Percentiles rank a stretch among this genome's conserved stretches.
Conservation (phyloP, 805 yeast genomes). For the Kuraishia ogatae region DNA sequence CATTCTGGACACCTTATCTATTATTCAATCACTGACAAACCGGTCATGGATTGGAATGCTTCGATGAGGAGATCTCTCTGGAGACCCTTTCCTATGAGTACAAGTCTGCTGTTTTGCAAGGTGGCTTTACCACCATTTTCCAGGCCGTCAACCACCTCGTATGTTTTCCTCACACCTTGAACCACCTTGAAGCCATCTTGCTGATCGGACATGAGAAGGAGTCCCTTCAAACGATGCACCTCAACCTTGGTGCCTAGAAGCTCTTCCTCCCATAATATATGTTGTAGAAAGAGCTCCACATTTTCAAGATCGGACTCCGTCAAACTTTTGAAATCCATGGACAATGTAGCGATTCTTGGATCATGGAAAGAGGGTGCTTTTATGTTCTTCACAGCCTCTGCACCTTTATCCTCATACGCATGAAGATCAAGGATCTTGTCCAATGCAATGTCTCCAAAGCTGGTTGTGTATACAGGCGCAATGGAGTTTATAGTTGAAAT, state of each 20-base stretch:
- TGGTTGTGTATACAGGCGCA: constrained; percentile 60
- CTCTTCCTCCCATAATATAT: constrained; percentile 62
- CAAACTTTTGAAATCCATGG: constrained; percentile 33
- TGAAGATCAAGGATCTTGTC: constrained; percentile 64
- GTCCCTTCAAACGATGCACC: constrained; percentile 78
- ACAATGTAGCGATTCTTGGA: constrained; percentile 44
- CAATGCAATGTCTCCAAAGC: constrained; percentile 68
- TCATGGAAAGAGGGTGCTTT: constrained; percentile 28
- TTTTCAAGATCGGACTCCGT: constrained; percentile 26
- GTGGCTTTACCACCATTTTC: constrained; percentile 7
- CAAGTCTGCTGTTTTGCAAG: constrained; percentile 14
- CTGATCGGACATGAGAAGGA: constrained; percentile 35
- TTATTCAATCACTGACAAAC: neutral
- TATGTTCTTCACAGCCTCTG: constrained; percentile 10
- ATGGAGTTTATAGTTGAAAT: constrained; percentile 52
- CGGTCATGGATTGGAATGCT: neutral
- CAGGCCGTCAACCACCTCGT: constrained; percentile 54
- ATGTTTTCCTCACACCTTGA: constrained; percentile 92
- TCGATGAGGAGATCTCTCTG: constrained; percentile 5
- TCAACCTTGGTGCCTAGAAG: constrained; percentile 36
- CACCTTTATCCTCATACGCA: constrained; percentile 51
- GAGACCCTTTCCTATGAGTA: constrained; percentile 22
- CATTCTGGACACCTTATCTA: too few relatives aligned
- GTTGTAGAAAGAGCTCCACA: constrained; percentile 60
- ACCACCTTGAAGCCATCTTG: constrained; percentile 41